These are phyloP conservation scores for Lipomyces yamanashiensis DNA, from an alignment of 805 yeast species.

Conservation along the genomic window DNA sequence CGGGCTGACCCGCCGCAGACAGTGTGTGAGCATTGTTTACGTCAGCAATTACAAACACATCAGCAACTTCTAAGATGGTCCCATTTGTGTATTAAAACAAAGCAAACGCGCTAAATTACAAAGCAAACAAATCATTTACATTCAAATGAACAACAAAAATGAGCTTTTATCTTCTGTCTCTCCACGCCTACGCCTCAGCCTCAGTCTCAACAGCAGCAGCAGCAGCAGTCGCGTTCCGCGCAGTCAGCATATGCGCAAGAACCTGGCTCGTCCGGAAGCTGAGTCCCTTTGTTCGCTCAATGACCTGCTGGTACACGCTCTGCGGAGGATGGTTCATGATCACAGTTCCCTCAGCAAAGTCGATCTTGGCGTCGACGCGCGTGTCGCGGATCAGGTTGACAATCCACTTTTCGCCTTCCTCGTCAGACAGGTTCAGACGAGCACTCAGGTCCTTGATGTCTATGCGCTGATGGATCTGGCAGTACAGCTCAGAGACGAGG, in stretches of 20 bases:
- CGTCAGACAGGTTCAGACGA: constrained; percentile 52
- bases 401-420: constrained; percentile 58
- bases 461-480: constrained; percentile 58
- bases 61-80: no score
- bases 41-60: no score
- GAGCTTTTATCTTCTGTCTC: neutral
- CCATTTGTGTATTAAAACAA: no score
- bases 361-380: constrained; percentile 59
- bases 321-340: constrained; percentile 59
- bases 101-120: no score
- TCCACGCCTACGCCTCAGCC: constrained; percentile 6
- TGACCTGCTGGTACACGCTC: constrained; percentile 68
- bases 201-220: constrained; percentile 14
- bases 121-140: no score
- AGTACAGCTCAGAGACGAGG: constrained; percentile 58
- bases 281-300: constrained; percentile 69
- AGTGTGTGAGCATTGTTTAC: no score
- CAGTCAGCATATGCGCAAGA: constrained; percentile 49
- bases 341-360: constrained; percentile 56
- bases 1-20: no score
- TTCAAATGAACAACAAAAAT: neutral
- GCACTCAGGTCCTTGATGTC: constrained; percentile 54
- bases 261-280: constrained; percentile 64
- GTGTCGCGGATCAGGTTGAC: constrained; percentile 56
- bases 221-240: constrained; percentile 25